Conservation (phyloP, 768 basidiomycete species). For the Lyophyllum decastes region DNA sequence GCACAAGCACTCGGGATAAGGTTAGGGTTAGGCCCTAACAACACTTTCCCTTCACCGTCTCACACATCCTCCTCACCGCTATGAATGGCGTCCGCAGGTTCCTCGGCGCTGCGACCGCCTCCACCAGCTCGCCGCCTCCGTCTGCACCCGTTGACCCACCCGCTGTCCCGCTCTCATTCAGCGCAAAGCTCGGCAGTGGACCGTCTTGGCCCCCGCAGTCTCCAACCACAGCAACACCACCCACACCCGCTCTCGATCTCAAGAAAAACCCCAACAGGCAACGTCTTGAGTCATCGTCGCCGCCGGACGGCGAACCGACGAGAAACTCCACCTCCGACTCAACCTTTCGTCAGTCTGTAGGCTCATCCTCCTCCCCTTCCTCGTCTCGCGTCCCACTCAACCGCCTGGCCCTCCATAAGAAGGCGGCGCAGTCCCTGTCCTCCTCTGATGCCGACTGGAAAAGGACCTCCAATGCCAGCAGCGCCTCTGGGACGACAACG, state of each 20-base stretch:
- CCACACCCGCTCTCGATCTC: conserved; percentile 47
- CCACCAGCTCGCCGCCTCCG: conserved; percentile 25
- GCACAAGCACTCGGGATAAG: conserved; percentile 18
- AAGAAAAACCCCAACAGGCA: conserved; percentile 48
- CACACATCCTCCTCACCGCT: conserved; percentile 14
- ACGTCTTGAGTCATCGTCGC: conserved; percentile 27
- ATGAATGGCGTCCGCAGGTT: conserved; percentile 79
- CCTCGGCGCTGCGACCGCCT: conserved; percentile 43
- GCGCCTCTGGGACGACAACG: conserved; percentile 44
- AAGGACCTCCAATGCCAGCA: conserved; percentile 22
- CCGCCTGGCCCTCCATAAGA: conserved; percentile 12
- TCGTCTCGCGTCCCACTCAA: conserved; percentile 16
- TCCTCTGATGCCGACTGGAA: conserved; percentile 36
- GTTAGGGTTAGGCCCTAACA: conserved; percentile 15
- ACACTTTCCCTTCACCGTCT: neutral
- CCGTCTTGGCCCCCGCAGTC: conserved; percentile 49
- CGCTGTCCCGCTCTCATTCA: conserved; percentile 23
- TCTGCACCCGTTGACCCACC: conserved; percentile 17
- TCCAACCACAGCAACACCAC: conserved; percentile 31
- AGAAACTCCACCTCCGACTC: conserved; percentile 21
- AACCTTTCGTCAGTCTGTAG: conserved; percentile 24
- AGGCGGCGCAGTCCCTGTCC: conserved; percentile 14
- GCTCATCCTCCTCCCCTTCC: conserved; percentile 17
- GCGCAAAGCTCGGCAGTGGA: conserved; percentile 23
- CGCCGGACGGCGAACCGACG: conserved; percentile 21